Conservation (phyloP, 495 filamentous ascomycete genomes). For the Daldinia concentrica region DNA sequence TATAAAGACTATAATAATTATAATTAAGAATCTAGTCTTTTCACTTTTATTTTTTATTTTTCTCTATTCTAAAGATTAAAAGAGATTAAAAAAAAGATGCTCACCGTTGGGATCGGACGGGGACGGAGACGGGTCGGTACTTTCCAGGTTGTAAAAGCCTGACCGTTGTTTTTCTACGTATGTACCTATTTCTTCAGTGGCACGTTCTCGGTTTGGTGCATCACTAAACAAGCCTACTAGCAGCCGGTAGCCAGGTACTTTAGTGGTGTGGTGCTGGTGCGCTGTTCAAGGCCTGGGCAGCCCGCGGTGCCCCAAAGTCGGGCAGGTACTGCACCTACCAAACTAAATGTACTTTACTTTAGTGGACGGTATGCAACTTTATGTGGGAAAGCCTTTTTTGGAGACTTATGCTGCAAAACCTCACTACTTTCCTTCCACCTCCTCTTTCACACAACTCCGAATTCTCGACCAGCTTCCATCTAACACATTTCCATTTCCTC, state of each 20-base stretch:
- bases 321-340: constrained; percentile 25
- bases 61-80: background rate
- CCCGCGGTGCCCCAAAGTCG: constrained; percentile 10
- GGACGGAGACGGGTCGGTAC: constrained; percentile 9
- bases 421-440: constrained; percentile 49
- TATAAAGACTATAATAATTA: background rate
- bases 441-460: constrained; percentile 48
- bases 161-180: constrained; percentile 17
- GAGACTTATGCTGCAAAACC: constrained; percentile 49
- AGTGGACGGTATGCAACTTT: constrained; percentile 41
- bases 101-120: constrained; percentile 1
- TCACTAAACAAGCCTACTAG: constrained; percentile 39
- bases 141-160: background rate
- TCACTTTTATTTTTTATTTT: background rate
- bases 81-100: background rate
- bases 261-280: constrained; percentile 27
- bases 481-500: constrained; percentile 36
- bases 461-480: constrained; percentile 42
- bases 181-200: constrained; percentile 29
- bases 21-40: background rate
- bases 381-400: constrained; percentile 48
- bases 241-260: constrained; percentile 27
- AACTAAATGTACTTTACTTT: constrained; percentile 14
- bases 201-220: constrained; percentile 40
- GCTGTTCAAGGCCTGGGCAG: constrained; percentile 30